Conservation (phyloP, 805 yeast species). For the Ogataea siamensis region DNA sequence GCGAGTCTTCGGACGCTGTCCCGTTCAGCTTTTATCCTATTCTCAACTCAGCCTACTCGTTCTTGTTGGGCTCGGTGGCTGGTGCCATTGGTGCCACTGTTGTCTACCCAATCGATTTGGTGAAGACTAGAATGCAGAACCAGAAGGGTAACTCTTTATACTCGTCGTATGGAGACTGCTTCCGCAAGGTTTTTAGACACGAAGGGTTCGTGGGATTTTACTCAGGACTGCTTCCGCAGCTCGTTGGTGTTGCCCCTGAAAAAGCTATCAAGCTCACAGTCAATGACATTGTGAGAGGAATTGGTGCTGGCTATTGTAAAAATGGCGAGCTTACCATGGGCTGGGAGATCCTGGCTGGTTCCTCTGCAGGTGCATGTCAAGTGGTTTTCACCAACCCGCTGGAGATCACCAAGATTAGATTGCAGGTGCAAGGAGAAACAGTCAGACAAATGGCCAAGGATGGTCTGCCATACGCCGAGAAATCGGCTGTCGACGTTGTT, state of each 20-base stretch:
- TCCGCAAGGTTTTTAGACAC: conserved; percentile 64
- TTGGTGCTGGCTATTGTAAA: conserved; percentile 52
- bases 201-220: conserved; percentile 88
- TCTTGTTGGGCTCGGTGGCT: conserved; percentile 87
- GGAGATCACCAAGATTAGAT: conserved; percentile 91
- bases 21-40: conserved; percentile 55
- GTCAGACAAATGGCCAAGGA: conserved; percentile 38
- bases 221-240: conserved; percentile 90
- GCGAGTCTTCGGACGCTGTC: conserved; percentile 40
- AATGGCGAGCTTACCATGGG: conserved; percentile 48
- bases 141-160: conserved; percentile 73
- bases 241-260: conserved; percentile 97
- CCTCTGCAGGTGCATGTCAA: conserved; percentile 94
- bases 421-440: conserved; percentile 86
- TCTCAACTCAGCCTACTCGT: conserved; percentile 84
- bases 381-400: conserved; percentile 94
- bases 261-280: conserved; percentile 95
- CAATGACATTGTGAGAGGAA: conserved; percentile 79
- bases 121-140: conserved; percentile 96
- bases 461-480: conserved; percentile 33
- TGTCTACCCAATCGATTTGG: conserved; percentile 94
- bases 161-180: conserved; percentile 82
- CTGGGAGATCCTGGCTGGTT: conserved; percentile 85
- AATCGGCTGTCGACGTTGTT: conserved; percentile 69
- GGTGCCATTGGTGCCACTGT: conserved; percentile 98